A percentile compares a stretch with the other conserved stretches of the same genome.
Conservation (phyloP, 257 asterid species). For the Euphrasia confusa region DNA sequence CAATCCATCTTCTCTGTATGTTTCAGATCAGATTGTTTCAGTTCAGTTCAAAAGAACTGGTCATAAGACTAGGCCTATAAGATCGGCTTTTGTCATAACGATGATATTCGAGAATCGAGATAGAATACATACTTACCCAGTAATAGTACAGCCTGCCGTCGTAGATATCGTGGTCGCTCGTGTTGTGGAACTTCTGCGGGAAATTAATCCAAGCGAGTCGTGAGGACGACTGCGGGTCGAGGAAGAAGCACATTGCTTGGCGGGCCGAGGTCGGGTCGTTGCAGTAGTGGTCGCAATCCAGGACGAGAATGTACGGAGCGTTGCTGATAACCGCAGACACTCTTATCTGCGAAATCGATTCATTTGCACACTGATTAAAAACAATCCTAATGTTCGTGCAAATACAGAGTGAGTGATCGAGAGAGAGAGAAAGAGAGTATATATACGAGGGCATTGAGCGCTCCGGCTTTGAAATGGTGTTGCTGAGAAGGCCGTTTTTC, state of each 20-base stretch:
- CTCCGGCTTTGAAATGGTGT: conserved; percentile 81
- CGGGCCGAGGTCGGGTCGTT: conserved; percentile 42
- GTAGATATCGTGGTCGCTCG: conserved; percentile 42
- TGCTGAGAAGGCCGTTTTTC: conserved; percentile 56
- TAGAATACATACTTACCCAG: conserved; percentile 23
- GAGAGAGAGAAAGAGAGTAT: background rate
- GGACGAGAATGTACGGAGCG: conserved; percentile 44
- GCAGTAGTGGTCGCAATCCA: conserved; percentile 49
- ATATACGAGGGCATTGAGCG: conserved; percentile 52
- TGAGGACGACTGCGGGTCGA: conserved; percentile 32
- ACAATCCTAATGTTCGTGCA: background rate
- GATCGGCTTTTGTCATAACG: background rate
- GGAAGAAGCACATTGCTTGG: conserved; percentile 46
- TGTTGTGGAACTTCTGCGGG: conserved; percentile 52
- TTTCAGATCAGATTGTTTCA: background rate
- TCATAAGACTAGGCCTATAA: too few species aligned
- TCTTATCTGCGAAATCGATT: conserved; percentile 42
- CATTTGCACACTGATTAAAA: background rate
- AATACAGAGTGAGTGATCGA: background rate
- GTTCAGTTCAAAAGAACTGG: too few species aligned
- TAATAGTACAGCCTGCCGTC: conserved; percentile 26
- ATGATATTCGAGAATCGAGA: background rate
- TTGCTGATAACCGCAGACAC: conserved; percentile 58
- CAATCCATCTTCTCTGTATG: background rate
- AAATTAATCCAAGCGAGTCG: conserved; percentile 52